Conservation (phyloP, 169 alveolate species). For the Pseudocohnilembus persalinus region DNA sequence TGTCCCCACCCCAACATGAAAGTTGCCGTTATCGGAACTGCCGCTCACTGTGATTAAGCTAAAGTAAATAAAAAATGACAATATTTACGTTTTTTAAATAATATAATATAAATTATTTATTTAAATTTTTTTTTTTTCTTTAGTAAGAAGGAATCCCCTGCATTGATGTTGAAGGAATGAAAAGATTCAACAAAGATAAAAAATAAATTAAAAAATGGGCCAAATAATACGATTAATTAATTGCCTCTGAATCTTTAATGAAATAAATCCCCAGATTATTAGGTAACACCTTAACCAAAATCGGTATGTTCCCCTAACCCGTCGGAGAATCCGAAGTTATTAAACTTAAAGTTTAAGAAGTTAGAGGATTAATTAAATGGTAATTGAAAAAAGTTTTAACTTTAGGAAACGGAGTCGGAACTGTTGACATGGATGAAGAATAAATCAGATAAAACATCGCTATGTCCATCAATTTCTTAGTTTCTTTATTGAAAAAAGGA, state of each 20-base stretch:
- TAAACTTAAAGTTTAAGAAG: constrained; percentile 96
- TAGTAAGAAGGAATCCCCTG: constrained; percentile 90
- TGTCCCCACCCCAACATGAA: constrained; percentile 95
- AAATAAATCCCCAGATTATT: constrained; percentile 98
- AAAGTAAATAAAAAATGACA: constrained; percentile 58
- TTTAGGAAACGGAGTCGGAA: constrained; percentile 99
- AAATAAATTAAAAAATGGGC: constrained; percentile 96
- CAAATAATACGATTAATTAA: constrained; percentile 71
- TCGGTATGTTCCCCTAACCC: constrained; percentile 99
- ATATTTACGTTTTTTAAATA: too few relatives aligned
- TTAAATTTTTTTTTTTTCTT: too few relatives aligned
- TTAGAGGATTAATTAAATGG: constrained; percentile 87
- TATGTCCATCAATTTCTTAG: constrained; percentile 98
- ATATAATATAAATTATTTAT: too few relatives aligned
- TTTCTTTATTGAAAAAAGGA: constrained; percentile 97
- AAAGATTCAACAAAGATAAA: constrained; percentile 99
- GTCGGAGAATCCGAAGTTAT: constrained; percentile 96
- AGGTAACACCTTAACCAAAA: constrained; percentile 99
- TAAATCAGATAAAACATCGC: constrained; percentile 97
- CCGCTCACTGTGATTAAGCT: constrained; percentile 98
- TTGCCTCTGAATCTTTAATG: constrained; percentile 98
- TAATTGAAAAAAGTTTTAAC: constrained; percentile 96
- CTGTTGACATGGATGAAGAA: constrained; percentile 96
- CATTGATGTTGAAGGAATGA: constrained; percentile 98
- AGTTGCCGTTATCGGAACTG: constrained; percentile 99